Evolutionary conservation across 2,329 filamentous ascomycete species (phyloP).

Genomic region (Clathrospora elynae): DNA sequence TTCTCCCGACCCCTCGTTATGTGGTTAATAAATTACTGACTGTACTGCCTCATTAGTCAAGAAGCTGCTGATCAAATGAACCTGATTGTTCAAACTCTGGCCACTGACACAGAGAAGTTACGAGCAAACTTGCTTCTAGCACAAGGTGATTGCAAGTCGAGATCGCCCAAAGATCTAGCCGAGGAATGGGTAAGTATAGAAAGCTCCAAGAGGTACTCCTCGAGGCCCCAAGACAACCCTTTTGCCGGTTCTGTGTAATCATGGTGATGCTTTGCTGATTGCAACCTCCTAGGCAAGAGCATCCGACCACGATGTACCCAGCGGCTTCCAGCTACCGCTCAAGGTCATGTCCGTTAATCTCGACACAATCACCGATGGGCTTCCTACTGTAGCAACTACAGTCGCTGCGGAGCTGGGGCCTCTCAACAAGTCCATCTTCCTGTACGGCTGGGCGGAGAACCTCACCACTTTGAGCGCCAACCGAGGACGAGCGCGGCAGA

Average conservation of each 20-base stretch:
- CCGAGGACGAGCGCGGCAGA: slow-evolving; percentile 67
- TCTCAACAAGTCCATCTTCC: slow-evolving; percentile 72
- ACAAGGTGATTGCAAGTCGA: slow-evolving; percentile 38
- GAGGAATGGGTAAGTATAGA: slow-evolving; percentile 26
- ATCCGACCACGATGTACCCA: slow-evolving; percentile 61
- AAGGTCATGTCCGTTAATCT: slow-evolving; percentile 56
- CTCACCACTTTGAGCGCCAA: slow-evolving; percentile 75
- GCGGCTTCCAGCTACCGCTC: slow-evolving; percentile 66
- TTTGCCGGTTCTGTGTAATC: neutral
- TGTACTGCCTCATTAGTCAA: too few species aligned
- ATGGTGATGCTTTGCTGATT: neutral
- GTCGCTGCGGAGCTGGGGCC: slow-evolving; percentile 58
- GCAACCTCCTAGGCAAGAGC: slow-evolving; percentile 32
- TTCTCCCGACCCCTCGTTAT: too few species aligned
- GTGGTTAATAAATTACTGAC: too few species aligned
- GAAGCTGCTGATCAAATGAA: slow-evolving; percentile 69
- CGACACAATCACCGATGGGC: slow-evolving; percentile 36
- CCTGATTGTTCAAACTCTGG: slow-evolving; percentile 47
- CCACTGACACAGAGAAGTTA: slow-evolving; percentile 52
- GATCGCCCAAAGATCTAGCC: slow-evolving; percentile 21
- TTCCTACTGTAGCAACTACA: slow-evolving; percentile 54
- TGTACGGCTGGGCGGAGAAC: slow-evolving; percentile 69
- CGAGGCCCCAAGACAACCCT: too few species aligned
- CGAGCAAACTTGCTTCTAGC: slow-evolving; percentile 65
- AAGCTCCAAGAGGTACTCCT: too few species aligned